Evolutionary conservation across 2,329 filamentous ascomycete species (phyloP), one percentile per base, ranked within the genome.

Genomic region (Sporothrix variecibatus): DNA sequence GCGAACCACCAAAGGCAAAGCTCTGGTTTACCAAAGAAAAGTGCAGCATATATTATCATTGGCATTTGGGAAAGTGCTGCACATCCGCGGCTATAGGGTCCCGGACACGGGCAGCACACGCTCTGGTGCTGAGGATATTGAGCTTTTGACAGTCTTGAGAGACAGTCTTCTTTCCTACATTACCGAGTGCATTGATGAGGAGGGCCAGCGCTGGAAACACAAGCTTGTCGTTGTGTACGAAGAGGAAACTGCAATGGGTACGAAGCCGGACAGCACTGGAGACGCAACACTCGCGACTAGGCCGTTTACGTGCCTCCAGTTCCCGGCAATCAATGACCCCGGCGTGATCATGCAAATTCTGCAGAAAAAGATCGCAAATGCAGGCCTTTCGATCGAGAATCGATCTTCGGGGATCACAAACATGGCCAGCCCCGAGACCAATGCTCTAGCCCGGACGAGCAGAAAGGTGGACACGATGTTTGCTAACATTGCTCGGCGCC

Each of bases 221-320:
- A 67, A 67, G 15, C 38, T 67, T 11, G 38, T 67, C n/a, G n/a
- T 65, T n/a, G 62, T 67, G 4, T 67, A 17, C 12, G 62, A 67
- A 46, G 62, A 67, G 40, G 62, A 67, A n/a, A 23, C 8, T 9
- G 12, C 28, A n/a, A 20, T 20, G 60, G 34, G 15, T 12, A 34
- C 51, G 8, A 26, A 23, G 31, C 7, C 31, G 20, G 12, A 20
- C 20, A 64, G 20, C 23, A 20, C 34, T 8, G 40, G 34, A n/a
- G 9, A 38, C 7, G 60, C 60, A 53, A 23, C 51, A 1, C 60
- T 64, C 17, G 60, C n/a, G 9, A 43, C 34, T 11, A 20, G 60
- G 1, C 60, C 9, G 2, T 43, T 65, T 26, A 40, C 11, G 20
- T 38, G n/a, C 4, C 15, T 65, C 23, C 40, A n/a, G 7, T 67